Evolutionary conservation across 768 basidiomycete species (phyloP).

Genomic region (Mycena alexandri): DNA sequence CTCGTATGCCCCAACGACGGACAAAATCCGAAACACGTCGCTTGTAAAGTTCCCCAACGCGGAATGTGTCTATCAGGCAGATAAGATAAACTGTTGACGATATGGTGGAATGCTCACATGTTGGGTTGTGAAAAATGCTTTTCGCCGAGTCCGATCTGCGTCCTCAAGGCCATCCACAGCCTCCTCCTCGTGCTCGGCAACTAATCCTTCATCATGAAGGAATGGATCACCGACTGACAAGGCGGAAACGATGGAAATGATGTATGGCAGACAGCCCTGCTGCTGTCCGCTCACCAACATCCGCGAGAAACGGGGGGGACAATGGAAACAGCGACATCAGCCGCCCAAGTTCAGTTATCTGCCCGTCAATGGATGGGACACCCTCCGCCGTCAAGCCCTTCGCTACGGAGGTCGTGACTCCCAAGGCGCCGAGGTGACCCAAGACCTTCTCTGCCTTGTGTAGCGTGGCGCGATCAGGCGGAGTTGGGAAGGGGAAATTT

Average conservation of each 20-base stretch:
- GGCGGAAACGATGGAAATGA: slow-evolving; percentile 91
- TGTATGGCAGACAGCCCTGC: slow-evolving; percentile 85
- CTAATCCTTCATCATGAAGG: slow-evolving; percentile 66
- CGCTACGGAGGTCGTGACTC: slow-evolving; percentile 42
- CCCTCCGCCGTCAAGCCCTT: slow-evolving; percentile 42
- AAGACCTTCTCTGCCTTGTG: slow-evolving; percentile 86
- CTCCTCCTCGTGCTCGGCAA: slow-evolving; percentile 46
- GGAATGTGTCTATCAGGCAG: slow-evolving; percentile 70
- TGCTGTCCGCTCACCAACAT: slow-evolving; percentile 96
- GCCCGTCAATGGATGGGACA: slow-evolving; percentile 57
- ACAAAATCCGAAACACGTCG: slow-evolving; percentile 89
- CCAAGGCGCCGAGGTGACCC: slow-evolving; percentile 86
- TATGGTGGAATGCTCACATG: slow-evolving; percentile 60
- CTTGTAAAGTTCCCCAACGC: slow-evolving; percentile 85
- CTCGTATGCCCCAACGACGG: slow-evolving; percentile 97
- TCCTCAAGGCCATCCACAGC: slow-evolving; percentile 51
- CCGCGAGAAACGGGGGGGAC: slow-evolving; percentile 92
- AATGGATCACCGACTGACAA: slow-evolving; percentile 97
- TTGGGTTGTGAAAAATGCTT: slow-evolving; percentile 87
- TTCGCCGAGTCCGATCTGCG: slow-evolving; percentile 63
- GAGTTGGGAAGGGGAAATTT: slow-evolving; percentile 98
- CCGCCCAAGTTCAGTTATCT: slow-evolving; percentile 91
- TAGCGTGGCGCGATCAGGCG: slow-evolving; percentile 84
- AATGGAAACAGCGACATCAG: slow-evolving; percentile 95
- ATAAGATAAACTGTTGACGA: slow-evolving; percentile 10